Evolutionary conservation across 495 filamentous ascomycete genomes (phyloP), one percentile per base, ranked within the genome.

Genomic region (Venustampulla echinocandica): DNA sequence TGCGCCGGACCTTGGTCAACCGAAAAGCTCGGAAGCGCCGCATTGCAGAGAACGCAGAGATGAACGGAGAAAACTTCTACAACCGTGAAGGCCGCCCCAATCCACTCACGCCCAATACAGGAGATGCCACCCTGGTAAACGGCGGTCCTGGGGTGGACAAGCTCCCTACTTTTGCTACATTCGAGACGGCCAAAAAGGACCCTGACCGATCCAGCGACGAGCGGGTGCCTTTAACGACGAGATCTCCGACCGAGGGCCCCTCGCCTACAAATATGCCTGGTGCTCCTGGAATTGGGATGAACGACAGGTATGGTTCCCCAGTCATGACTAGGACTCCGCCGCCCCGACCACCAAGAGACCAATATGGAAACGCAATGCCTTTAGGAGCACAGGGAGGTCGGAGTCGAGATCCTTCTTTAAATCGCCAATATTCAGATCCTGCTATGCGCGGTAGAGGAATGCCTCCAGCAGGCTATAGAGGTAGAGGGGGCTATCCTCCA

Each of bases 1-100:
- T 97, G 89, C 84, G 92, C 49, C 81, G 92, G 36, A 95, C 90
- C 1, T 70, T 98, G 10, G 90, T 97, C 42, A 84, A 84, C 59
- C 79, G 90, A 42, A 95, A 95, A 68, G 89, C 90, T 10, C 72
- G 90, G 48, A 88, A 89, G 71, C 87, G 80, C 69, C 77, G 89
- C 20, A 95, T 98, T 58, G 85, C 82, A 1, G 85, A 92, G 56
- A 95, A 95, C 61, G 80, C 88, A 2, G 87, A 95, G 57, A 95
- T 95, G 88, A 97, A 85, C 61, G 89, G 89, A 15, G 77, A 90
- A 50, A 90, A 86, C 60, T 96, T 82, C 62, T 95, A 93, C 62
- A 83, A 81, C 53, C 79, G 84, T 40, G 77, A 87, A 54, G 76
- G 70, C 27, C 68, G 37, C 20, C 18, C 74, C 6, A 63, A 72